A percentile compares a stretch with the other conserved stretches of the same genome.
phyloP scores from a whole-genome alignment of 805 yeast genomes.

The Saccharomyces kudriavzevii region DNA sequence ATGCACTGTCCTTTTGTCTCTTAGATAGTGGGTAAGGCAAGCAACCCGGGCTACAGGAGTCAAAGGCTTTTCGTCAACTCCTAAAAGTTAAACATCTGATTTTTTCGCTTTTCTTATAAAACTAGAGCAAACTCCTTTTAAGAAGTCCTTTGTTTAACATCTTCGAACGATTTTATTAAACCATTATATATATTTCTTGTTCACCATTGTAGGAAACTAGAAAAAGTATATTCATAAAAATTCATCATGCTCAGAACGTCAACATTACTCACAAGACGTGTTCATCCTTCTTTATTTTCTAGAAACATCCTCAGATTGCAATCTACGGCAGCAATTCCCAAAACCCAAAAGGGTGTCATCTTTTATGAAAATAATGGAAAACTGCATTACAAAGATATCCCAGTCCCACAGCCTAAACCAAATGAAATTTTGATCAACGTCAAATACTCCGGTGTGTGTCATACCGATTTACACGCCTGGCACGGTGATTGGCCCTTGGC shows the following conservation, averaged over 20 bases:
- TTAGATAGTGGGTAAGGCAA: not conserved
- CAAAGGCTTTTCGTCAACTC: not conserved
- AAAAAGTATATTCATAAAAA: not conserved
- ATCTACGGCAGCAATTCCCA: constrained; percentile 32
- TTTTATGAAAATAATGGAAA: constrained; percentile 45
- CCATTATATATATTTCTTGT: not conserved
- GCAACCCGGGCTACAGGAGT: not conserved
- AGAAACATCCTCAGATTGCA: constrained; percentile 16
- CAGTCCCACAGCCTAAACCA: constrained; percentile 50
- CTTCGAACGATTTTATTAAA: not conserved
- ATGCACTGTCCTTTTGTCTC: not conserved
- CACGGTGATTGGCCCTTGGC: constrained; percentile 59
- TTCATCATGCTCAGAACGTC: constrained; percentile 12
- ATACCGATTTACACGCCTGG: constrained; percentile 61
- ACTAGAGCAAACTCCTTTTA: not conserved
- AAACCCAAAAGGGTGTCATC: constrained; percentile 44
- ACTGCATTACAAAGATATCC: constrained; percentile 43
- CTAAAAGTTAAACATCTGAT: not conserved
- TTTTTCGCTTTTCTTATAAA: not conserved
- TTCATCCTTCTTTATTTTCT: not conserved
- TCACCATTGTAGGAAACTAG: not conserved
- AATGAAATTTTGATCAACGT: constrained; percentile 50
- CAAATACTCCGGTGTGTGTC: constrained; percentile 60
- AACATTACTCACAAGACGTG: constrained; percentile 2
- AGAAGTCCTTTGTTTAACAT: not conserved